Percentiles rank a stretch among this genome's conserved stretches.
Conservation (phyloP, 2,329 filamentous ascomycete genomes). For the Sclerotinia nivalis region DNA sequence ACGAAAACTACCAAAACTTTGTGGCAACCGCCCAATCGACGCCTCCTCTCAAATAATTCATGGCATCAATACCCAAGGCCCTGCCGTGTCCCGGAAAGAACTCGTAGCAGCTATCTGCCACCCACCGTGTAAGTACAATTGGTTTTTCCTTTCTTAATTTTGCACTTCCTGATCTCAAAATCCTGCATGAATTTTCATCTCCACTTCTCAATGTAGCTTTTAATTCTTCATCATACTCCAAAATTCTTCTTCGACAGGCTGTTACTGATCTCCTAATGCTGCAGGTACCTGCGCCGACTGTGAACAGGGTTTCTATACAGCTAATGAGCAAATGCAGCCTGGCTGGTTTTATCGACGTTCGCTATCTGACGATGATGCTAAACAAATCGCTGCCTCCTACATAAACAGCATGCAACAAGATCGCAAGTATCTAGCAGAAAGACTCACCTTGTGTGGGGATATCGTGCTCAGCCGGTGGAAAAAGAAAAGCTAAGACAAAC, state of each 20-base stretch:
- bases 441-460: conserved; percentile 1
- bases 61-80: neutral
- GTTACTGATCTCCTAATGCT: neutral
- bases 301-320: neutral
- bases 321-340: neutral
- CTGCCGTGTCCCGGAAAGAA: neutral
- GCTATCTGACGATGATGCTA: neutral
- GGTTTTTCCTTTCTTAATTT: neutral
- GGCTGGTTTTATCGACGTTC: neutral
- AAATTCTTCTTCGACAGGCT: neutral
- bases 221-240: neutral
- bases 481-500: conserved; percentile 8
- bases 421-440: conserved; percentile 4
- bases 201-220: neutral
- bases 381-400: neutral
- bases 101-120: neutral
- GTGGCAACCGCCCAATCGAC: neutral
- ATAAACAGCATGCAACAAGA: neutral
- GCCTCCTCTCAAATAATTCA: neutral
- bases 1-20: neutral
- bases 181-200: neutral
- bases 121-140: neutral
- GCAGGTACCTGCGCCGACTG: neutral
- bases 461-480: conserved; percentile 17
- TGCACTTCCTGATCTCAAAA: neutral